Percentiles rank a stretch among this genome's conserved stretches.
Evolutionary conservation across 2,329 filamentous ascomycete species (phyloP).

Genomic region (Talaromyces sp.): DNA sequence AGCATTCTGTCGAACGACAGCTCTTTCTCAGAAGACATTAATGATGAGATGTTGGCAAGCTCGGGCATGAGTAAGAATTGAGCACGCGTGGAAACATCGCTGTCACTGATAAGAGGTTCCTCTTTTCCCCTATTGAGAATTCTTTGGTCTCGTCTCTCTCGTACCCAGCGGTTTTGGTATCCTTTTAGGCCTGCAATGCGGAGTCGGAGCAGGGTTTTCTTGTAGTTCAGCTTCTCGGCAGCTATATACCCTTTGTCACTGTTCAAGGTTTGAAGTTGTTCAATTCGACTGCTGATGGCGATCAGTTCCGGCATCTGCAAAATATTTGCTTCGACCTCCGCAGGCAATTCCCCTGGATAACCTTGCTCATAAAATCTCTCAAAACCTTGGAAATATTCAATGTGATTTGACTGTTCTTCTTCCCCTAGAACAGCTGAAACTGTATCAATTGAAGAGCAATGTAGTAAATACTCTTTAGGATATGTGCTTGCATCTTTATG

Average conservation of each 20-base stretch:
- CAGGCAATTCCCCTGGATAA: conserved; percentile 14
- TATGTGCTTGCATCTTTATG: conserved; percentile 19
- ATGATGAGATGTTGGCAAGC: conserved; percentile 11
- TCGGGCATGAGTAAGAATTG: conserved; percentile 22
- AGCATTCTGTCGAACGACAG: conserved; percentile 22
- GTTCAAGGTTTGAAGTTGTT: conserved; percentile 8
- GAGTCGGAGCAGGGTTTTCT: conserved; percentile 15
- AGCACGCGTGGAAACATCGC: conserved; percentile 15
- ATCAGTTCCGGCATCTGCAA: conserved; percentile 13
- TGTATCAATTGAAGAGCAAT: conserved; percentile 24
- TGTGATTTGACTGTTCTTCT: conserved; percentile 19
- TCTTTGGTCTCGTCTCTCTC: conserved; percentile 18
- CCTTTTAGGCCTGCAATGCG: conserved; percentile 11
- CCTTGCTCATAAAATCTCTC: conserved; percentile 17
- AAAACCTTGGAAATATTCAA: conserved; percentile 18
- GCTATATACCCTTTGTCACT: conserved; percentile 4
- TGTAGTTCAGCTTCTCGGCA: conserved; percentile 17
- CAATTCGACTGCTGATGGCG: conserved; percentile 12
- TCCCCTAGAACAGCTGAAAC: conserved; percentile 21
- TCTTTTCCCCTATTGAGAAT: conserved; percentile 21
- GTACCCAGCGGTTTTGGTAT: conserved; percentile 20
- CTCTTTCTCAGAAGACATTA: conserved; percentile 16
- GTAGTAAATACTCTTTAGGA: conserved; percentile 19
- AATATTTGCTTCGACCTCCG: conserved; percentile 18
- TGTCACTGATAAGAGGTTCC: conserved; percentile 7